Evolutionary conservation across 345 rosid species (phyloP), one percentile per base, ranked within the genome.

Genomic region (Populus euphratica): DNA sequence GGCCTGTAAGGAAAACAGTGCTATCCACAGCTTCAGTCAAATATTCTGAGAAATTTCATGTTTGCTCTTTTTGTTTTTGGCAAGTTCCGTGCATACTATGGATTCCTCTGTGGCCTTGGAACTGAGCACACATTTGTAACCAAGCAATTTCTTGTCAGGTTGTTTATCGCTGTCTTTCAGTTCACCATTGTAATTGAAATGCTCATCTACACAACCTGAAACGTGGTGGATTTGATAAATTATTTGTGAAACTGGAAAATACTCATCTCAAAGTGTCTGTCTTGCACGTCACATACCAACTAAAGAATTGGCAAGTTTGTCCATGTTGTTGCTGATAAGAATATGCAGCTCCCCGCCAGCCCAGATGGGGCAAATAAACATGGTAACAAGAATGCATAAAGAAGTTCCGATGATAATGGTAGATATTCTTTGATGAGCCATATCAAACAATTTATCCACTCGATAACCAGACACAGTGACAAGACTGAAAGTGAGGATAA

Each of bases 101-200:
- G 87, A 78, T 36, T 88, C 91, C 80, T 88, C 90, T 4, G 84
- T 10, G 25, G 81, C 85, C 81, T 88, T 88, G 41, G 91, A 81
- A 23, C 63, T 76, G 11, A 88, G 64, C 52, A 88, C 88, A 79
- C 87, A 83, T 52, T 82, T 85, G 80, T 86, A 88, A 29, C 77
- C 88, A 25, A 74, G 44, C 70, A 83, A 72, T 17, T 75, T 81
- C 68, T 82, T 81, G 31, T 69, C 74, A 14, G 78, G 29, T 72
- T 77, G 76, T 47, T 77, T 78, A 4, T 69, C 39, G 64, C 36
- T 72, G 20, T 78, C 73, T n/a, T 38, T 23, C 31, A 39, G 25
- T 17, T 66, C 86, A 8, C 68, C 79, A 25, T 68, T 16, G 0
- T 44, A 68, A 44, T 77, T 64, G 73, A 86, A 86, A 70, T 83